Base-by-base conservation (phyloP, 495 filamentous ascomycete species). In the Talaromyces nanjingensis region DNA sequence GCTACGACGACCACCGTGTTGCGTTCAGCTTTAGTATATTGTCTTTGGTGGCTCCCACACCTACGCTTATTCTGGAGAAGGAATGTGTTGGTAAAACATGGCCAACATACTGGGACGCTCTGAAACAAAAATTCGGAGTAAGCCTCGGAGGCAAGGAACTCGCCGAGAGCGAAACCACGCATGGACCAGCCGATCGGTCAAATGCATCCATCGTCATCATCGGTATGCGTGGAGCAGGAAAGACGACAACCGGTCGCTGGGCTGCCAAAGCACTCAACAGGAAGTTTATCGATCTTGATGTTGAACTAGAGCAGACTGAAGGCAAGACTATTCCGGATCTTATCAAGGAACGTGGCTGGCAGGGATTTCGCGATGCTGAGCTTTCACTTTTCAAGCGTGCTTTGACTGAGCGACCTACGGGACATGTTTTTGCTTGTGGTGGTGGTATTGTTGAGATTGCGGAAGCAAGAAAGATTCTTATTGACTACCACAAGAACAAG, bases 1-100 rank as follows among this genome's bases (percentile, higher is more conserved):
- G 94, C 77, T 98, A 98, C 67, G 94, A 99, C 73, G 94, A 99
- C 70, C 94, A 99, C 73, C 90, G 94, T 64, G 92, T 99, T 7
- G 94, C 94, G 8, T 98, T 98, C 91, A 97, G 93, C 75, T 96
- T 97, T 75, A 91, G 91, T 64, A 91, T 99, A n/a, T 76, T 99
- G 33, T 86, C 91, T 20, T 77, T 90, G 25, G 81, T 89, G 37
- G 81, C 89, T n/a, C 90, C 94, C 5, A 71, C 84, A 12, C 83
- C 90, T 2, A 88, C 91, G 2, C 76, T 96, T 31, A 87, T 99
- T 60, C 79, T 87, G 6, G 94, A 99, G 73, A 89, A 89, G 64
- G 91, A 96, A 71, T 99, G 94, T 71, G 89, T 91, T 22, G 93
- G 88, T 49, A 99, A 99, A 83, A 99, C 94, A n/a, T 99, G 96